Conservation (phyloP, 2,329 filamentous ascomycete species). For the Neurospora sp. region DNA sequence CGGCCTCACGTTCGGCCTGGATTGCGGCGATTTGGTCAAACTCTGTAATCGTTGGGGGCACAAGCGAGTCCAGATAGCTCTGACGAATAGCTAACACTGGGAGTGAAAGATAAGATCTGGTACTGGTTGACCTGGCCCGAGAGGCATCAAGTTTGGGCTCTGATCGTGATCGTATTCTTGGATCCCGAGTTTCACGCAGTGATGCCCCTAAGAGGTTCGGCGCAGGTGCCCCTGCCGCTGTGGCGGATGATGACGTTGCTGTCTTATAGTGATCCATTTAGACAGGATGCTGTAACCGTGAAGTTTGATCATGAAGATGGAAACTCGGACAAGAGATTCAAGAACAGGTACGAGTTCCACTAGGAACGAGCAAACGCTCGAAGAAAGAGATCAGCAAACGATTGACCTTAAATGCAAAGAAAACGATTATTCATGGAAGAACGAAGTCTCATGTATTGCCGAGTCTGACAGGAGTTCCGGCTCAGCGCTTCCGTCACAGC, state of each 20-base stretch:
- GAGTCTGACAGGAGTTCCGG: not conserved
- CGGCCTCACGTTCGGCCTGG: conserved; percentile 15
- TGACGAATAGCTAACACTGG: not conserved
- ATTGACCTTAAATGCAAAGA: not conserved
- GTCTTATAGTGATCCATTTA: not conserved
- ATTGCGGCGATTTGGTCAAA: conserved; percentile 16
- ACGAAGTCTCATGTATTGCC: not conserved
- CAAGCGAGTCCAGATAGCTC: conserved; percentile 16
- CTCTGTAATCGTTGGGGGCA: conserved; percentile 13
- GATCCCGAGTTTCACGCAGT: not conserved
- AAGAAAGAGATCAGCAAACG: not conserved
- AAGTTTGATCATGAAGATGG: not conserved
- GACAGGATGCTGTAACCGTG: not conserved
- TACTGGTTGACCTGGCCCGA: not conserved
- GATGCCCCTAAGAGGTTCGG: not conserved
- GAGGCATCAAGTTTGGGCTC: not conserved
- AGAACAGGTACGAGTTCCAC: not conserved
- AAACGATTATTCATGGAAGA: not conserved
- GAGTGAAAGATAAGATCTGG: not conserved
- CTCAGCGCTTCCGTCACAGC: not conserved
- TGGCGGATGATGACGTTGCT: not conserved
- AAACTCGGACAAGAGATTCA: not conserved
- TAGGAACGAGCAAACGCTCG: not conserved
- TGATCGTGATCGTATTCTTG: not conserved
- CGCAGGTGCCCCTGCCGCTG: not conserved